These are phyloP conservation scores for Mycena rebaudengoi DNA, from an alignment of 768 basidiomycete genomes.

Conservation along the genomic window DNA sequence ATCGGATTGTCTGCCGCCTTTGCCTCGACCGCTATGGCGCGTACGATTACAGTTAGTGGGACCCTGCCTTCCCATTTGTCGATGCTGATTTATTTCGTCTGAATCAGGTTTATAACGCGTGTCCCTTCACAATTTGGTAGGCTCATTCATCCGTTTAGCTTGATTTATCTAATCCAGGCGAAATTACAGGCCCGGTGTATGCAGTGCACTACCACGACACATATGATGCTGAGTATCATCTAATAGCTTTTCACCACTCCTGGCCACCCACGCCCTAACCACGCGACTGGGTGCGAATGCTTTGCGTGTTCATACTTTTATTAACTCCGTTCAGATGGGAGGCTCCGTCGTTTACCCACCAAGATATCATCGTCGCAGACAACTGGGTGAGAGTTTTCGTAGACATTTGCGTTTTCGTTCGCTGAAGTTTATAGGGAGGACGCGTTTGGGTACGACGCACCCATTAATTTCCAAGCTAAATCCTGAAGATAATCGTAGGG, in stretches of 20 bases:
- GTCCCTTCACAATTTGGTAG: conserved; percentile 11
- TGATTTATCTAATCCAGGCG: neutral
- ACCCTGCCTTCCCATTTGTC: neutral
- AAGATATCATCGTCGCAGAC: neutral
- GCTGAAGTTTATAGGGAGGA: neutral
- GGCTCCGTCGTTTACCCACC: neutral
- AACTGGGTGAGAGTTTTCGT: neutral
- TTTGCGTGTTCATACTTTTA: neutral
- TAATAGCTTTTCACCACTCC: conserved; percentile 5
- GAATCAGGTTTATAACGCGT: conserved; percentile 3
- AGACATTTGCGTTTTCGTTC: neutral
- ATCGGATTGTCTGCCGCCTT: neutral
- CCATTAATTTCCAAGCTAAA: neutral
- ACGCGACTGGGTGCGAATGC: conserved; percentile 6
- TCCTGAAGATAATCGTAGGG: neutral
- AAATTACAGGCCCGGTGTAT: neutral
- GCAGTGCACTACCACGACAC: neutral
- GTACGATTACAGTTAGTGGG: neutral
- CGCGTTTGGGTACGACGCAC: conserved; percentile 5
- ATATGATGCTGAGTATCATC: neutral
- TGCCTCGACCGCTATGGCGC: neutral
- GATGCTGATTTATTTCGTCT: neutral
- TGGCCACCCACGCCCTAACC: neutral
- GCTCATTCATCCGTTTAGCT: neutral
- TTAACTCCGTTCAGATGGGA: neutral